Base-by-base conservation (phyloP, 2,329 filamentous ascomycete genomes). In the Colletotrichum aenigma region DNA sequence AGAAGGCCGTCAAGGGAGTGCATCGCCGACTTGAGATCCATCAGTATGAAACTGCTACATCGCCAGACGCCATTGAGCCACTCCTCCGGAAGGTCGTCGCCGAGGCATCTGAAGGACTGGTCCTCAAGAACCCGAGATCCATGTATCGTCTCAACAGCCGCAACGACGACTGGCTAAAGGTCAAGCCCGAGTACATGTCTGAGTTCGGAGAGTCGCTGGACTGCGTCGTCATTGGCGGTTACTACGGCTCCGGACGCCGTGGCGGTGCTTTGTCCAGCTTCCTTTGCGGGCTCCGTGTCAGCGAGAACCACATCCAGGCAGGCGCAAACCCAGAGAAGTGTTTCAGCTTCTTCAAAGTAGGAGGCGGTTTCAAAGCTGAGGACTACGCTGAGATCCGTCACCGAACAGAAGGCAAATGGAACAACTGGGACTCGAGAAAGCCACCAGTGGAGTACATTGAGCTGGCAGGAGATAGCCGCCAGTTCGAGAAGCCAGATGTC, bases 131-230 rank as follows among this genome's bases (percentile, higher is more conserved):
- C 77, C 97, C 97, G 9, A 90, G 94, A 7, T 98, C 96, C 1
- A 90, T 92, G 81, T 99, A 99, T 83, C 90, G 92, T 8, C 89
- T 98, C 12, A 98, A 98, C 81, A 94, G 95, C 79, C 94, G 97
- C 64, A 97, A 97, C 80, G 95, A 98, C 79, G 95, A 98, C 84
- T 99, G 97, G 97, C 94, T 98, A 86, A 99, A 99, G 83, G 96
- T 99, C 10, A 99, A 99, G 81, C 97, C 97, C 2, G 97, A 99
- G 78, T 99, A 99, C 84, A 98, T 98, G 96, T 93, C 93, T 3
- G 96, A 98, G 77, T 98, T 97, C 82, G 97, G 97, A 76, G 96
- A 98, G 84, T 95, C 94, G 1, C 91, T 99, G 5, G 97, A 99
- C 82, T 95, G 96, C 78, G 87, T 98, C 16, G 89, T 99, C 18